Conservation (phyloP, 441 rosid species). For the Arabidopsis lyrata region DNA sequence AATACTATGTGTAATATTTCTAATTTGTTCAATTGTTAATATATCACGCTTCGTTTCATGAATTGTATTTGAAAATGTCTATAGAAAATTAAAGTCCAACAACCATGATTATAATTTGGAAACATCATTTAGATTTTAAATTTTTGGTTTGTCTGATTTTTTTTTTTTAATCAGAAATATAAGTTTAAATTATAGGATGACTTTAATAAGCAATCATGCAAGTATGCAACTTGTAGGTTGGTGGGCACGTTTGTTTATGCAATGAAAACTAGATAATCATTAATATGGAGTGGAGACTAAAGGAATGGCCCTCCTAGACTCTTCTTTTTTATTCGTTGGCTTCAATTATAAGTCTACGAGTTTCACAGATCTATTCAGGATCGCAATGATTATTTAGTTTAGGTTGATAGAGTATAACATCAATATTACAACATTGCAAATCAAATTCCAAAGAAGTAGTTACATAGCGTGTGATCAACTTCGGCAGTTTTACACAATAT, state of each 20-base stretch:
- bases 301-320: not conserved
- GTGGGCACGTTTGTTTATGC: conserved; percentile 23
- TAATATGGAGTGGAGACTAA: not conserved
- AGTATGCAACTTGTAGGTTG: conserved; percentile 1
- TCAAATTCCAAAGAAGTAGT: not conserved
- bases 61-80: not conserved
- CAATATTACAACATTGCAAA: not conserved
- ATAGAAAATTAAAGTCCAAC: not conserved
- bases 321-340: not conserved
- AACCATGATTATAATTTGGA: not conserved
- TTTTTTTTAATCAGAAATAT: no score
- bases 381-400: conserved; percentile 8
- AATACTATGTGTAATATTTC: not conserved
- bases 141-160: not conserved
- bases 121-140: not conserved
- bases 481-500: conserved; percentile 4
- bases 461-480: not conserved
- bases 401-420: conserved; percentile 1
- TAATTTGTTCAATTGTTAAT: not conserved
- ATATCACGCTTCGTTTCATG: not conserved
- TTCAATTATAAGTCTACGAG: not conserved
- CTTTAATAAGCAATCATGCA: no score
- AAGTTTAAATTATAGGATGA: no score
- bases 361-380: not conserved
- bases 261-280: not conserved